Conservation (phyloP, 805 yeast species). For the Huiozyma sinensis region DNA sequence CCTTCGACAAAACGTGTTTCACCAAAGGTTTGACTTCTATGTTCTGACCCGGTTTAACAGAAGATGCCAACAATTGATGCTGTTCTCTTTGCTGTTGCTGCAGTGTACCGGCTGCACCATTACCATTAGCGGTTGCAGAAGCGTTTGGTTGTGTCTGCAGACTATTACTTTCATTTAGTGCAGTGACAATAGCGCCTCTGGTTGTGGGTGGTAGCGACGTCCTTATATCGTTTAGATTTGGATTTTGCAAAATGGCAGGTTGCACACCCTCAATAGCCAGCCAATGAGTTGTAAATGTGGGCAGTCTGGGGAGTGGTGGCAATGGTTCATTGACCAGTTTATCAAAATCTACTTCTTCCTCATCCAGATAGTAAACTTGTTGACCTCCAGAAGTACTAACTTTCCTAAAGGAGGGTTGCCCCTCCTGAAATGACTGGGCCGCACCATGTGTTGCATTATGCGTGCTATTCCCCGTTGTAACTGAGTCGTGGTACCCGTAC, state of each 20-base stretch:
- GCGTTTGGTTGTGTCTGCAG: conserved; percentile 21
- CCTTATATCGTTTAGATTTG: conserved; percentile 64
- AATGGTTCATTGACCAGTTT: conserved; percentile 85
- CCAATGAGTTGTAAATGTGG: conserved; percentile 95
- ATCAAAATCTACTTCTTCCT: conserved; percentile 88
- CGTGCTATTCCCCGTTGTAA: neutral
- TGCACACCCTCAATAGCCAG: conserved; percentile 97
- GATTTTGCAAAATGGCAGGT: conserved; percentile 95
- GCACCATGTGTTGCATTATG: neutral
- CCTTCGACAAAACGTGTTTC: conserved; percentile 89
- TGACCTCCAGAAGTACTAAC: conserved; percentile 89
- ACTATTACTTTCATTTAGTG: conserved; percentile 39
- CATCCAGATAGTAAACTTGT: conserved; percentile 84
- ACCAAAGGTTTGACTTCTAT: conserved; percentile 78
- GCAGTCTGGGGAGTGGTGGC: conserved; percentile 88
- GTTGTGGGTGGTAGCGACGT: conserved; percentile 57
- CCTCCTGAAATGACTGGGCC: conserved; percentile 14
- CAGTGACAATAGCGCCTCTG: conserved; percentile 72
- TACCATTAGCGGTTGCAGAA: neutral
- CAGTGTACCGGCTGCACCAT: neutral
- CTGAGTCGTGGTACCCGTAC: conserved; percentile 60
- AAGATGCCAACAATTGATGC: conserved; percentile 17
- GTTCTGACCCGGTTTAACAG: conserved; percentile 32
- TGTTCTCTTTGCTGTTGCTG: conserved; percentile 1
- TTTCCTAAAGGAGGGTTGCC: conserved; percentile 72